Percentiles rank a stretch among this genome's conserved stretches.
phyloP scores from a whole-genome alignment of 2,329 filamentous ascomycete genomes.

The Clathrospora elynae region DNA sequence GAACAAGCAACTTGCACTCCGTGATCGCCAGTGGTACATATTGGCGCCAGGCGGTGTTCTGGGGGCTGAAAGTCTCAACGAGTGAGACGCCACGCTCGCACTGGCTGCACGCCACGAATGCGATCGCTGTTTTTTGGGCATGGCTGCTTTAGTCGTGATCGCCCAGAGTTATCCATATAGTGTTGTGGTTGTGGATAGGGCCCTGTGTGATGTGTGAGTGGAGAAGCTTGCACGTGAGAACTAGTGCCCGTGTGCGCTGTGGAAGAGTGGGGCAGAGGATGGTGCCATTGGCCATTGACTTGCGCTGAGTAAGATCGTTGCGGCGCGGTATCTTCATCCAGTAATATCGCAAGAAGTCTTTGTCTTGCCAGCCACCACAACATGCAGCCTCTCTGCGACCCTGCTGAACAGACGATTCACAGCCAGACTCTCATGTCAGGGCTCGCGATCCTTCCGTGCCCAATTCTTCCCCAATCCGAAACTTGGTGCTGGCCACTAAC shows the following conservation, averaged over 20 bases:
- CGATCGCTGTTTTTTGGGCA: neutral
- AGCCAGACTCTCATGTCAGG: constrained; percentile 13
- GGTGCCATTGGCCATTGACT: constrained; percentile 13
- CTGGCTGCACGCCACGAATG: neutral
- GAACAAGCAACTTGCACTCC: constrained; percentile 28
- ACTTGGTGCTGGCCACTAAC: constrained; percentile 12
- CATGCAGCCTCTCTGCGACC: constrained; percentile 23
- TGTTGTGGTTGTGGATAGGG: constrained; percentile 6
- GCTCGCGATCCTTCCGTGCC: constrained; percentile 10
- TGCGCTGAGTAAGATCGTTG: constrained; percentile 26
- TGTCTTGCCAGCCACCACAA: constrained; percentile 22
- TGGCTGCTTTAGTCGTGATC: constrained; percentile 5
- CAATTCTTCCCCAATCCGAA: constrained; percentile 32
- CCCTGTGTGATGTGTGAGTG: constrained; percentile 5
- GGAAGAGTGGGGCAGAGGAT: constrained; percentile 14
- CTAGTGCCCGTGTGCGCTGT: constrained; percentile 9
- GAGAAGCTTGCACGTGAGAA: constrained; percentile 18
- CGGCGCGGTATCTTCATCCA: constrained; percentile 9
- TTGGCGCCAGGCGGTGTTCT: constrained; percentile 20
- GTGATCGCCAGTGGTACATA: constrained; percentile 13
- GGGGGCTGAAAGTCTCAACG: constrained; percentile 23
- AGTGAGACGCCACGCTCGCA: constrained; percentile 9
- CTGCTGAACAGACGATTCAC: constrained; percentile 17
- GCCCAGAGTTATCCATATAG: constrained; percentile 12
- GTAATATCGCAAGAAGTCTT: constrained; percentile 5